Conservation (phyloP, 352 stramenopile genomes). For the Peronospora belbahrii region DNA sequence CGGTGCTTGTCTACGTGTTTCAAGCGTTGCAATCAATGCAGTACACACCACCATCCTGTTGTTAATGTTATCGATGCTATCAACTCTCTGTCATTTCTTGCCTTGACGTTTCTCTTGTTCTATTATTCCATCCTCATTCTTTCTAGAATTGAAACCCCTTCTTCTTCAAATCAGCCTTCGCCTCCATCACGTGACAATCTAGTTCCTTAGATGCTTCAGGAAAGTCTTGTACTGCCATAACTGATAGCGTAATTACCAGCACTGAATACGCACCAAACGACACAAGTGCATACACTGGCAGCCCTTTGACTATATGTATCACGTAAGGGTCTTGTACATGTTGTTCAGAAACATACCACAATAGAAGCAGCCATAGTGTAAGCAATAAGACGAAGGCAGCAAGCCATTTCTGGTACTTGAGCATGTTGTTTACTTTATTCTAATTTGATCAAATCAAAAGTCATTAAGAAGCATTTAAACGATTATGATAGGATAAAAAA, state of each 20-base stretch:
- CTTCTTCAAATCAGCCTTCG: slow-evolving; percentile 51
- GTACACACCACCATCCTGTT: background rate
- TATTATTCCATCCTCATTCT: background rate
- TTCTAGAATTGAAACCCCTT: slow-evolving; percentile 46
- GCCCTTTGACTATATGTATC: slow-evolving; percentile 41
- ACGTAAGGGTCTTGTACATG: slow-evolving; percentile 31
- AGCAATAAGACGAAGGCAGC: slow-evolving; percentile 37
- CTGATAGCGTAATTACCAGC: slow-evolving; percentile 49
- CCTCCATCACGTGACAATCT: slow-evolving; percentile 54
- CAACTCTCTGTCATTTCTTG: background rate
- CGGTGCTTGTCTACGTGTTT: background rate
- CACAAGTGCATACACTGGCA: slow-evolving; percentile 65
- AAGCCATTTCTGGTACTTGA: slow-evolving; percentile 80
- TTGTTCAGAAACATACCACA: slow-evolving; percentile 31
- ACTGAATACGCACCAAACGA: slow-evolving; percentile 71
- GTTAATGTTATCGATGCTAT: too few species aligned
- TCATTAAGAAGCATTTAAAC: background rate
- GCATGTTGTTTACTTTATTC: slow-evolving; percentile 27
- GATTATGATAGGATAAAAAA: slow-evolving; percentile 5
- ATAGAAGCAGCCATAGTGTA: slow-evolving; percentile 44
- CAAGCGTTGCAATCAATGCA: background rate
- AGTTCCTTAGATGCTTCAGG: slow-evolving; percentile 61
- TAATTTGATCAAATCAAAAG: slow-evolving; percentile 2
- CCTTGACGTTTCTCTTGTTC: background rate
- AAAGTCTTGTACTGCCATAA: slow-evolving; percentile 67